These are phyloP conservation scores for Apophysomyces trapeziformis DNA, from an alignment of 371 early-diverging fungal species.

Conservation along the genomic window DNA sequence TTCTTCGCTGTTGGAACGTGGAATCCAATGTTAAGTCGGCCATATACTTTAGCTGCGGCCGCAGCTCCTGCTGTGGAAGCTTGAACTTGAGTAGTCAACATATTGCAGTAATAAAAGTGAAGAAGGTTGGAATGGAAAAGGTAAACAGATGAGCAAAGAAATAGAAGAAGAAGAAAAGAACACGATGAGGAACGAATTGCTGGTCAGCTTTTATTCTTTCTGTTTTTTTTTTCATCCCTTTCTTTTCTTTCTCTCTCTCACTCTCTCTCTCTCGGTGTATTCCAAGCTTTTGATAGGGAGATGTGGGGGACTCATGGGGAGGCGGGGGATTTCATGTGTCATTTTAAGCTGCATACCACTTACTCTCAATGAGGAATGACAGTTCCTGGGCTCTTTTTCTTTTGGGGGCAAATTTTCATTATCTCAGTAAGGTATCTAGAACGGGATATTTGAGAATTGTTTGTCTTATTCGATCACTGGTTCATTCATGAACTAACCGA, in stretches of 20 bases:
- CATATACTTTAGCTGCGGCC: not conserved
- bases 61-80: conserved; percentile 4
- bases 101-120: not conserved
- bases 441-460: not conserved
- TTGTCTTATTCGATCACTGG: not conserved
- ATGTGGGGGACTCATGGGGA: not conserved
- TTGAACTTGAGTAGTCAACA: conserved; percentile 8
- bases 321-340: not conserved
- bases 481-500: not conserved
- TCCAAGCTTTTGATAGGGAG: not conserved
- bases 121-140: not conserved
- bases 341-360: not conserved
- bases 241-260: not conserved
- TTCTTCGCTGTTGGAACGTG: not conserved
- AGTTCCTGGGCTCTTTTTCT: too few species aligned
- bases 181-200: not conserved
- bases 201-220: not conserved
- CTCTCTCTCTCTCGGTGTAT: too few species aligned
- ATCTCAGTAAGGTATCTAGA: conserved; percentile 2
- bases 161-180: not conserved
- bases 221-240: not conserved
- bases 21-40: not conserved
- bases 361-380: too few species aligned
- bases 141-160: too few species aligned
- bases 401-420: not conserved